Base-by-base conservation (phyloP, 805 yeast genomes). In the Pichia manshurica region DNA sequence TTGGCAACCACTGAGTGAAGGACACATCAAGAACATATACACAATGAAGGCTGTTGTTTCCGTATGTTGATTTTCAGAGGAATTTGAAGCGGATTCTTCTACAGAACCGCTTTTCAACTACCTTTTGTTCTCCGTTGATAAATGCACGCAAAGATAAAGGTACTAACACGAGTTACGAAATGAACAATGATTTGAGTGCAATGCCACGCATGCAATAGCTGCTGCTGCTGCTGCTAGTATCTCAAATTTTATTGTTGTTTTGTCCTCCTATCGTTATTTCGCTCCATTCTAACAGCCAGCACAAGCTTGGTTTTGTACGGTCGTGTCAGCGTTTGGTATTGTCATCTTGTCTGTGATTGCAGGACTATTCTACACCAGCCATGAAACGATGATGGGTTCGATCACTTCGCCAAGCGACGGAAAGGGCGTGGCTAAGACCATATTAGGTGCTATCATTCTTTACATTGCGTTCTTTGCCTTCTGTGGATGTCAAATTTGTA, bases 301-400 rank as follows among this genome's bases (percentile, higher is more conserved):
- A 23, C 82, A 87, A 61, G 98, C 99, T 21, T 91, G 96, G 87
- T 88, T 87, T 66, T 91, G 99, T 65, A 91, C 98, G 39, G 77
- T 91, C 37, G 73, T 93, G 39, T 89, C 97, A 43, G 89, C 93
- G 15, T 91, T 91, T 65, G 99, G 95, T 49, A 81, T 91, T 31
- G 84, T 88, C 40, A 93, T 91, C 48, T 77, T 91, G 42, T 76
- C 95, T 10, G 85, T 87, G 48, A 78, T 91, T 57, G 99, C 95
- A 17, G 78, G 80, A 56, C 74, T 91, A 53, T 91, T 93, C 72
- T 73, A 84, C 56, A 71, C 71, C 32, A 86, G 81, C 55, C 95
- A 87, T 64, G 98, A 91, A 69, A 76, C 95, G 19, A 83, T 91
- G 85, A 82, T 89, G 71, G 99, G 99, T 4, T 86, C 96, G 35